Evolutionary conservation across 2,329 filamentous ascomycete species (phyloP).

Genomic region (Tolypocladium endophyticum): DNA sequence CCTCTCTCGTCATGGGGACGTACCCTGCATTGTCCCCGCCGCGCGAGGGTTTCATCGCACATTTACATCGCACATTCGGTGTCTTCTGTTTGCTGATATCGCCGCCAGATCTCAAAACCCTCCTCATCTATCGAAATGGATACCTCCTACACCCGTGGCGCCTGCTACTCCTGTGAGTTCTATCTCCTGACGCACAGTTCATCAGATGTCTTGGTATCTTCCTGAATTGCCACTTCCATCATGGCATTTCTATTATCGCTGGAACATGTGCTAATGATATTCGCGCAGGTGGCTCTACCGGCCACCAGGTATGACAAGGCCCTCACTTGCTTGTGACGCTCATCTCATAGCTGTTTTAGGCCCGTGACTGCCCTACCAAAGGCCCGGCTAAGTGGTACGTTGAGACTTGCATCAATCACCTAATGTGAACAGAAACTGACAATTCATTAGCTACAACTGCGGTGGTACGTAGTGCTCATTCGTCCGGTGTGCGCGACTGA

Average conservation of each 20-base stretch:
- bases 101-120: background rate
- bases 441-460: conserved; percentile 64
- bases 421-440: conserved; percentile 8
- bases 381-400: conserved; percentile 72
- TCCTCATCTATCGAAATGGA: conserved; percentile 25
- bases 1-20: background rate
- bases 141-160: conserved; percentile 26
- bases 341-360: conserved; percentile 34
- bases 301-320: conserved; percentile 56
- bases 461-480: conserved; percentile 44
- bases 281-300: conserved; percentile 56
- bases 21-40: background rate
- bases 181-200: background rate
- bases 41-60: background rate
- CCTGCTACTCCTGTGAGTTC: conserved; percentile 42
- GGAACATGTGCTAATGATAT: background rate
- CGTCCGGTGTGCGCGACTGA: background rate
- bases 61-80: conserved; percentile 1
- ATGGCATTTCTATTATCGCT: background rate
- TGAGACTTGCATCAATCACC: background rate
- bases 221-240: background rate
- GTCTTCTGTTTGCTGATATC: background rate
- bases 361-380: conserved; percentile 78
- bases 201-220: background rate
- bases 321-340: background rate